phyloP scores from a whole-genome alignment of 352 stramenopile genomes.

The Aphanomyces invadans region DNA sequence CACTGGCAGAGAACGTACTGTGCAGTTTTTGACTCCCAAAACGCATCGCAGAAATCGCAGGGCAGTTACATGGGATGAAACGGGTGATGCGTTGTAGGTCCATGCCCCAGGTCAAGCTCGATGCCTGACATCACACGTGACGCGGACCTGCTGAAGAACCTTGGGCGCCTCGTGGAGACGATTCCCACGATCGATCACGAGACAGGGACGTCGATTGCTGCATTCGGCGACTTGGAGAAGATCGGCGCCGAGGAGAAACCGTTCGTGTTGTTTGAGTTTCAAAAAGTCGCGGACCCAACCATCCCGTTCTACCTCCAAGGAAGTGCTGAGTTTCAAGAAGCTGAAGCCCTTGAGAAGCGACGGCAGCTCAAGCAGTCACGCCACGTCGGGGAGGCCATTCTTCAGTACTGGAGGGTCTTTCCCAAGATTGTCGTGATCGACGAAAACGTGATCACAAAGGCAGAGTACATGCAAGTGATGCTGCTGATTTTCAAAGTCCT shows the following conservation, averaged over 20 bases:
- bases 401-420: constrained; percentile 56
- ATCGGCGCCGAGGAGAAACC: constrained; percentile 38
- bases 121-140: constrained; percentile 19
- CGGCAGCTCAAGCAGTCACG: constrained; percentile 45
- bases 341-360: constrained; percentile 43
- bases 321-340: constrained; percentile 57
- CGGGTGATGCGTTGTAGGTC: neutral
- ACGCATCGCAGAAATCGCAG: no score
- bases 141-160: constrained; percentile 9
- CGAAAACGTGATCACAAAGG: constrained; percentile 25
- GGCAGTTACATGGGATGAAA: neutral
- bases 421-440: constrained; percentile 24
- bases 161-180: constrained; percentile 18
- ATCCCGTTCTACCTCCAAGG: constrained; percentile 73
- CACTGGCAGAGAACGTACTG: no score
- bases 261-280: constrained; percentile 60
- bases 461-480: constrained; percentile 65
- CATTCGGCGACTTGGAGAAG: constrained; percentile 52
- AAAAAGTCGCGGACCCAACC: constrained; percentile 34
- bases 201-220: constrained; percentile 46
- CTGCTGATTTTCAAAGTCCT: constrained; percentile 74
- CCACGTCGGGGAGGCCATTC: constrained; percentile 36
- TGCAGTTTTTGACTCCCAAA: no score
- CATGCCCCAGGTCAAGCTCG: neutral
- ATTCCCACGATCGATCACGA: constrained; percentile 11